Evolutionary conservation across 2,329 filamentous ascomycete genomes (phyloP), one percentile per base, ranked within the genome.

Genomic region (Microcyclospora tardicrescens): DNA sequence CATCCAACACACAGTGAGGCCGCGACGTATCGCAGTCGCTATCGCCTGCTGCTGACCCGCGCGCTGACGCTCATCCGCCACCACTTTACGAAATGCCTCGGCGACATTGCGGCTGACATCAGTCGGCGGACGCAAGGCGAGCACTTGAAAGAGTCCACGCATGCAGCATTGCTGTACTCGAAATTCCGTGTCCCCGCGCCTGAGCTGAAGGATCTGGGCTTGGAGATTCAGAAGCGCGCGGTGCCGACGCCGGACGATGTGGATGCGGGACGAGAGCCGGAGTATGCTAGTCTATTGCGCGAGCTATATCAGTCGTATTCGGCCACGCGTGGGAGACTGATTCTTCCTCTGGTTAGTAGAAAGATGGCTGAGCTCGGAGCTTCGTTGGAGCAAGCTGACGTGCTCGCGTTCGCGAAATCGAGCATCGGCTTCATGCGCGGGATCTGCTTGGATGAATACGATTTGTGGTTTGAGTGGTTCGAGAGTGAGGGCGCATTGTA

Each of bases 1-100:
- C 84, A 95, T 65, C 74, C 83, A 8, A 77, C 76, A 6, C 93
- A 95, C 57, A 82, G 84, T 45, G 89, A 96, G 59, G 80, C 87
- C 2, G 80, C 86, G 45, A 77, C 81, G 2, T 96, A 95, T 58
- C 75, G 87, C 33, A 85, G 89, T 6, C 77, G 86, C 43, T 96
- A 96, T 59, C 77, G 84, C 43, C 71, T 91, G 0, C 71, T 95
- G 10, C 72, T 96, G 32, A 81, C 78, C 2, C 67, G 78, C 43
- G 77, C 73, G 13, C 63, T 81, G 34, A 81, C 77, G 0, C 65
- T 81, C 16, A 78, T 81, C 35, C 72, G 78, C 16, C 75, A 77
- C 32, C 72, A 79, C 52, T 79, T 81, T 51, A 77, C 74, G 42
- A 72, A 70, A 46, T 68, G 67, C n/a, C 64, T 77, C 16, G 72